phyloP scores from a whole-genome alignment of 495 filamentous ascomycete genomes.

The Lophiostoma macrostomum region DNA sequence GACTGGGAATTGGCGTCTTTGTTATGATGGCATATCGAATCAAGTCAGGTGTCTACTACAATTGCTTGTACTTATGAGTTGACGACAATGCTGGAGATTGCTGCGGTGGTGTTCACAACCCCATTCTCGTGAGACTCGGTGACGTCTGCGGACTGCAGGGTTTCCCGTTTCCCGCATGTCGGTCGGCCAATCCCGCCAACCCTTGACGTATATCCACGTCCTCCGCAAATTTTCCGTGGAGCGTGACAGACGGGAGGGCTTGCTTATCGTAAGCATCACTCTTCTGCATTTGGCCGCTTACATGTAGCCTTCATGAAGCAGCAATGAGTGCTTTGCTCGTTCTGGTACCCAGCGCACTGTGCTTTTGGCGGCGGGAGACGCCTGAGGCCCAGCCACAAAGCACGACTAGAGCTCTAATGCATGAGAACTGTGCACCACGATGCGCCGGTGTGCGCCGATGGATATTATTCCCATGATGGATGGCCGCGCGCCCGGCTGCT shows the following conservation, averaged over 20 bases:
- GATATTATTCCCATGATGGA: slow-evolving; percentile 5
- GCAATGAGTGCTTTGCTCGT: background rate
- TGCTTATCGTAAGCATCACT: too few relatives aligned
- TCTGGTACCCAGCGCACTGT: background rate
- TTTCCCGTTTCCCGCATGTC: too few relatives aligned
- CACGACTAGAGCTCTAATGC: background rate
- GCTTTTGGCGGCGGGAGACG: slow-evolving; percentile 22
- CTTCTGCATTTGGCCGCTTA: background rate
- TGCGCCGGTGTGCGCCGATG: background rate
- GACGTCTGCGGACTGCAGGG: too few relatives aligned
- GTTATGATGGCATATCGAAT: slow-evolving; percentile 4
- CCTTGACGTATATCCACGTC: too few relatives aligned
- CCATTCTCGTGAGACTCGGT: too few relatives aligned
- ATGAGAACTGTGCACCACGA: background rate
- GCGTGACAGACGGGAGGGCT: too few relatives aligned
- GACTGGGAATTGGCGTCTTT: slow-evolving; percentile 19
- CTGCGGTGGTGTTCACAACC: too few relatives aligned
- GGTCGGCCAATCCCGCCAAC: too few relatives aligned
- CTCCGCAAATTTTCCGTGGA: too few relatives aligned
- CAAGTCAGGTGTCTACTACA: background rate
- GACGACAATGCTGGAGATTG: background rate
- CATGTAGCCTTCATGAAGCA: background rate
- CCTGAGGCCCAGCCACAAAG: slow-evolving; percentile 4
- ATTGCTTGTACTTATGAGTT: background rate
- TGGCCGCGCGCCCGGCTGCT: background rate